phyloP scores from a whole-genome alignment of 2,329 filamentous ascomycete genomes.

The Exophiala sideris region DNA sequence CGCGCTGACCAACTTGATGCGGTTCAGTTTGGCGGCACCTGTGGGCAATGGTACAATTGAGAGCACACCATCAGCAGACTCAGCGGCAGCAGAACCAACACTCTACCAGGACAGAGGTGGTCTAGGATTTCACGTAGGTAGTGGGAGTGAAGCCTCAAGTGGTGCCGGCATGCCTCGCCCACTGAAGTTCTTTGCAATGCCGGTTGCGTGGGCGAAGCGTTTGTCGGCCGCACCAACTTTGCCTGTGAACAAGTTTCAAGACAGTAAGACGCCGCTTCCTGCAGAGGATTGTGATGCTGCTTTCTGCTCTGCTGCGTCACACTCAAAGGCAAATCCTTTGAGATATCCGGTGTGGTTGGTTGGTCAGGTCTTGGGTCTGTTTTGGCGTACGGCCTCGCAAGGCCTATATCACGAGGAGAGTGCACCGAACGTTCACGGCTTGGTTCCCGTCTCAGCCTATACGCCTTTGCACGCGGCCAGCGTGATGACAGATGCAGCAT shows the following conservation, averaged over 20 bases:
- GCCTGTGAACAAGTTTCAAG: background rate
- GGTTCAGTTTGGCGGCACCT: background rate
- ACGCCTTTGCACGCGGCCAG: too few relatives aligned
- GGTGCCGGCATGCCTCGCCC: background rate
- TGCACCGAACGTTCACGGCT: background rate
- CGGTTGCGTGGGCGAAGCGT: too few relatives aligned
- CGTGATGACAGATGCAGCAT: too few relatives aligned
- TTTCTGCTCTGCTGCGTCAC: slow-evolving; percentile 1
- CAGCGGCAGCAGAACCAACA: too few relatives aligned
- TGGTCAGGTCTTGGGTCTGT: background rate
- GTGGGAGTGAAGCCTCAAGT: background rate
- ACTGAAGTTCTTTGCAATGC: background rate
- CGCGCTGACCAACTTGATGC: background rate
- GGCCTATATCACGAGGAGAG: too few relatives aligned
- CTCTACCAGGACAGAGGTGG: too few relatives aligned
- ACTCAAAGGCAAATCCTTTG: background rate
- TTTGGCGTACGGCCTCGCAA: background rate
- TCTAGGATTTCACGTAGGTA: too few relatives aligned
- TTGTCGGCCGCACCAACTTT: too few relatives aligned
- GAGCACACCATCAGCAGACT: too few relatives aligned
- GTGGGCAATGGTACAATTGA: background rate
- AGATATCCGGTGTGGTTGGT: slow-evolving; percentile 1
- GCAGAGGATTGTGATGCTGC: background rate
- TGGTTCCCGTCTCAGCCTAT: background rate
- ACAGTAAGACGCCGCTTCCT: background rate